A percentile compares a stretch with the other conserved stretches of the same genome.
phyloP scores from a whole-genome alignment of 257 asterid species.

The Solanum chilense region DNA sequence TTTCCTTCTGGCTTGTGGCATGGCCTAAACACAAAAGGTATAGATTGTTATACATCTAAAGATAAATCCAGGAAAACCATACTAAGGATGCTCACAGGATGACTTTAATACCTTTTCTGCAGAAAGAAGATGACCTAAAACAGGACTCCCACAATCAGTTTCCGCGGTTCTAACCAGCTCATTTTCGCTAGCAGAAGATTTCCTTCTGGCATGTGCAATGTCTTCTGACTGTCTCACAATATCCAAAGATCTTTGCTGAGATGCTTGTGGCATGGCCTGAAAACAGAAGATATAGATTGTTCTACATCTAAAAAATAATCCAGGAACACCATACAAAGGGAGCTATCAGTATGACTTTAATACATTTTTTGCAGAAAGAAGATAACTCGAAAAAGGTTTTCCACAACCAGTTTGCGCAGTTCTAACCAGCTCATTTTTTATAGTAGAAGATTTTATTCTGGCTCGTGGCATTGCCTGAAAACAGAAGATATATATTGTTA shows the following conservation, averaged over 20 bases:
- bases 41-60: background rate
- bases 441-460: too few relatives aligned
- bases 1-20: background rate
- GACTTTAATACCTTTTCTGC: background rate
- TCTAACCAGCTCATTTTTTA: too few relatives aligned
- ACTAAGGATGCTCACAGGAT: background rate
- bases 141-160: background rate
- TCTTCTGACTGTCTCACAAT: background rate
- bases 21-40: background rate
- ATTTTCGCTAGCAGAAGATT: background rate
- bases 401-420: background rate
- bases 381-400: background rate
- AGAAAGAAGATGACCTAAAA: background rate
- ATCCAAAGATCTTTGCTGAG: background rate
- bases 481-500: too few relatives aligned
- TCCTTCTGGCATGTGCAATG: background rate
- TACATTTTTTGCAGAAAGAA: background rate
- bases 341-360: too few relatives aligned
- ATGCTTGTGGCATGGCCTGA: background rate
- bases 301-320: background rate
- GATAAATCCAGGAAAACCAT: background rate
- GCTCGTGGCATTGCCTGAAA: too few relatives aligned
- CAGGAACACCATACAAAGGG: too few relatives aligned
- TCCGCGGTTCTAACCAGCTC: background rate
- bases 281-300: background rate